Evolutionary conservation across 352 stramenopile species (phyloP).

Genomic region (Detonula confervacea): DNA sequence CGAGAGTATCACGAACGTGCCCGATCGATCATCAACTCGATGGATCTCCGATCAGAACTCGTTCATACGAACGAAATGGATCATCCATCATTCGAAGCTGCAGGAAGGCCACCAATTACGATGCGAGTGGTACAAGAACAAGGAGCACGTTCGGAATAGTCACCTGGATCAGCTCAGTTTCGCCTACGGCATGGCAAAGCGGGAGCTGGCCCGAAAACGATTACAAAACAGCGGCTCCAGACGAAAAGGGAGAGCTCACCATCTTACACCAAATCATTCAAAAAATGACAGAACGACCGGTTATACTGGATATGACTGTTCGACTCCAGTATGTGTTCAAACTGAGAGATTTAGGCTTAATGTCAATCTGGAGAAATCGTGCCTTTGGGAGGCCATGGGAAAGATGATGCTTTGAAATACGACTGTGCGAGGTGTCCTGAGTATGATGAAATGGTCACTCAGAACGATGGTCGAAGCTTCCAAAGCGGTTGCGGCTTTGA

Average conservation of each 20-base stretch:
- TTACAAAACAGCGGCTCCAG: too few species aligned
- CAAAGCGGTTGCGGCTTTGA: constrained; percentile 92
- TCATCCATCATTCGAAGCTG: constrained; percentile 76
- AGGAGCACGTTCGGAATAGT: constrained; percentile 71
- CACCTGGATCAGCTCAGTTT: constrained; percentile 80
- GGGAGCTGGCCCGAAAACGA: constrained; percentile 68
- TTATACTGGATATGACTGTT: constrained; percentile 96
- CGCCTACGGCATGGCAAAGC: constrained; percentile 71
- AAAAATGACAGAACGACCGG: too few species aligned
- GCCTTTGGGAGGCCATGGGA: constrained; percentile 74
- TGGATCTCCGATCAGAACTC: constrained; percentile 67
- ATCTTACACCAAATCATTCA: too few species aligned
- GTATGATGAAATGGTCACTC: constrained; percentile 86
- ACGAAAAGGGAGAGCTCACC: too few species aligned
- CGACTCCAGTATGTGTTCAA: constrained; percentile 94
- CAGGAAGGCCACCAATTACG: constrained; percentile 71
- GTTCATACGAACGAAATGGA: constrained; percentile 76
- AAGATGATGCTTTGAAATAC: constrained; percentile 68
- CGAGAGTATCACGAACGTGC: constrained; percentile 74
- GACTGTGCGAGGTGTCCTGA: constrained; percentile 59
- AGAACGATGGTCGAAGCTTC: constrained; percentile 93
- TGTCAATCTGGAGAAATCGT: too few species aligned
- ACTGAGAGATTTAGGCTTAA: constrained; percentile 92
- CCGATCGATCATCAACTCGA: constrained; percentile 66
- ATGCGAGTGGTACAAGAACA: constrained; percentile 84